phyloP scores from a whole-genome alignment of 352 stramenopile genomes.

The Globisporangium splendens region DNA sequence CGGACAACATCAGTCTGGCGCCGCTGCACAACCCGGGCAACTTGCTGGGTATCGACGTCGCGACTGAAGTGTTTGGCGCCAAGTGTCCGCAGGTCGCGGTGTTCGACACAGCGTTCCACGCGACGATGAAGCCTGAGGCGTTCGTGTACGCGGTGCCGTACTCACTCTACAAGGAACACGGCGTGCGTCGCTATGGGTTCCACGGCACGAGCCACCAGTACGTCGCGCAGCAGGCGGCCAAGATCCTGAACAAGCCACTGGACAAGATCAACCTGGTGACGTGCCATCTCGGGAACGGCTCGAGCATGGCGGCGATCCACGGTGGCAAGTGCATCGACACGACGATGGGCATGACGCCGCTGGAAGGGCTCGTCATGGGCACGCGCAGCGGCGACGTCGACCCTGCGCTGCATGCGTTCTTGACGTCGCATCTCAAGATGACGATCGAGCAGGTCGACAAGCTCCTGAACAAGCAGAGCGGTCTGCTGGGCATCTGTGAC shows the following conservation, averaged over 20 bases:
- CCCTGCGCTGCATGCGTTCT: slow-evolving; percentile 75
- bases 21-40: slow-evolving; percentile 88
- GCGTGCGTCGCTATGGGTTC: slow-evolving; percentile 89
- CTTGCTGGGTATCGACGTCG: slow-evolving; percentile 79
- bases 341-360: slow-evolving; percentile 87
- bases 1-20: slow-evolving; percentile 60
- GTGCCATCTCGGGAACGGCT: slow-evolving; percentile 87
- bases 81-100: slow-evolving; percentile 71
- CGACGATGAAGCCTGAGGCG: slow-evolving; percentile 76
- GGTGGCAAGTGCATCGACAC: slow-evolving; percentile 84
- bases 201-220: slow-evolving; percentile 89
- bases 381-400: slow-evolving; percentile 87
- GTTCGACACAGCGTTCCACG: slow-evolving; percentile 92
- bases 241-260: slow-evolving; percentile 51
- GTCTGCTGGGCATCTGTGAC: slow-evolving; percentile 74
- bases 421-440: slow-evolving; percentile 66
- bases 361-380: slow-evolving; percentile 88
- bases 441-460: slow-evolving; percentile 72
- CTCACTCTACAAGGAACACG: slow-evolving; percentile 73
- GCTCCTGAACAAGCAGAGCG: slow-evolving; percentile 90
- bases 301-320: slow-evolving; percentile 74
- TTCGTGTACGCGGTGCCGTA: slow-evolving; percentile 82
- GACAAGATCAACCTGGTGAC: slow-evolving; percentile 74
- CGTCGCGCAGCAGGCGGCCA: slow-evolving; percentile 68
- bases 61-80: slow-evolving; percentile 65